Evolutionary conservation across 2,329 filamentous ascomycete species (phyloP).

Genomic region (Xylaria sp.): DNA sequence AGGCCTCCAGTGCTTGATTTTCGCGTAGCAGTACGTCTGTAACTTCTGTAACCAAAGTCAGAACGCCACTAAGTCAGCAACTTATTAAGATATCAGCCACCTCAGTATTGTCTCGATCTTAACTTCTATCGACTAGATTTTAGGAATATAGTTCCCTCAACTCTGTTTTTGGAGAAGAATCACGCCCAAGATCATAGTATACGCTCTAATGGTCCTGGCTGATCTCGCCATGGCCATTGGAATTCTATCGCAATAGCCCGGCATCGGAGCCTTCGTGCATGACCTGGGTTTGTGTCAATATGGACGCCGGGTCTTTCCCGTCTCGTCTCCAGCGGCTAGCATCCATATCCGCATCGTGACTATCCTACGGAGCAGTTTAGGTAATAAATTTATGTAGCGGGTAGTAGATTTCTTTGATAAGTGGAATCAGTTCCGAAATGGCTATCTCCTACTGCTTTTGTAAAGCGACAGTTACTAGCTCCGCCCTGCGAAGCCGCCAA

Average conservation of each 20-base stretch:
- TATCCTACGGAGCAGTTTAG: neutral
- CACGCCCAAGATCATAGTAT: neutral
- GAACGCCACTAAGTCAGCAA: neutral
- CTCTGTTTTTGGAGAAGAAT: neutral
- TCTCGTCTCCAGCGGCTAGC: neutral
- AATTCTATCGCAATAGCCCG: neutral
- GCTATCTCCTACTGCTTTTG: slow-evolving; percentile 4
- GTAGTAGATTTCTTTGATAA: slow-evolving; percentile 2
- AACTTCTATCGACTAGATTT: slow-evolving; percentile 4
- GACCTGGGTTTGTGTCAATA: neutral
- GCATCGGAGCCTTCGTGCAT: too few species aligned
- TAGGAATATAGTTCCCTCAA: neutral
- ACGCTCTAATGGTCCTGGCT: neutral
- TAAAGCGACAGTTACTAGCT: slow-evolving; percentile 20
- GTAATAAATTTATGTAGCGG: slow-evolving; percentile 6
- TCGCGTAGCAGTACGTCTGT: too few species aligned
- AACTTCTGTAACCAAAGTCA: too few species aligned
- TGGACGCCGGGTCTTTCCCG: neutral
- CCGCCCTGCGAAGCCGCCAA: slow-evolving; percentile 1
- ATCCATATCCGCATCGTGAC: neutral
- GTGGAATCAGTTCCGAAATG: neutral
- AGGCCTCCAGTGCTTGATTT: neutral
- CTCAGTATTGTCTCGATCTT: neutral
- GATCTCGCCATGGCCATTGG: neutral
- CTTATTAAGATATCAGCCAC: neutral